Percentiles rank a stretch among this genome's conserved stretches.
phyloP scores from a whole-genome alignment of 2,329 filamentous ascomycete genomes.

The Teratosphaeria nubilosa region DNA sequence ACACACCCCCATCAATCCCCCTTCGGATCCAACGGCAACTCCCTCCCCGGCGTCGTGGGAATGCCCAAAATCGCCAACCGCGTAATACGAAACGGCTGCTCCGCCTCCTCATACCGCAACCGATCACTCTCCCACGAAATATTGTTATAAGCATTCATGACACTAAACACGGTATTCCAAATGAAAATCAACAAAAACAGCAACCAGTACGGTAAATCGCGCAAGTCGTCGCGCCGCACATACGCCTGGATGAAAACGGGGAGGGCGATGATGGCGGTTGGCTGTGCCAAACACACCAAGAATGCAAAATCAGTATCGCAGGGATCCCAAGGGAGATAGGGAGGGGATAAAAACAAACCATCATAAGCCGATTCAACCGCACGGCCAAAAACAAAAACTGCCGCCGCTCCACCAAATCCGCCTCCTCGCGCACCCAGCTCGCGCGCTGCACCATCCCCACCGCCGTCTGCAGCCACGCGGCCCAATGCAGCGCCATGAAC shows the following conservation, averaged over 20 bases:
- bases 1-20: background rate
- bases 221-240: slow-evolving; percentile 13
- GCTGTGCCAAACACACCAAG: no score
- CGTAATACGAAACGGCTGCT: slow-evolving; percentile 16
- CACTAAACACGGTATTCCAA: slow-evolving; percentile 23
- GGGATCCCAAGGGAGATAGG: background rate
- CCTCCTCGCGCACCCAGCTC: slow-evolving; percentile 25
- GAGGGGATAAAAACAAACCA: slow-evolving; percentile 14
- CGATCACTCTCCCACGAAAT: slow-evolving; percentile 24
- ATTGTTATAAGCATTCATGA: slow-evolving; percentile 30
- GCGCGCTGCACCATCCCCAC: slow-evolving; percentile 23
- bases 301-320: no score
- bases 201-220: slow-evolving; percentile 25
- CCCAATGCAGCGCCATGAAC: slow-evolving; percentile 22
- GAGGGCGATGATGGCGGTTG: slow-evolving; percentile 21
- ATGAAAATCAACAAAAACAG: slow-evolving; percentile 26
- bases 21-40: slow-evolving; percentile 1
- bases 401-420: slow-evolving; percentile 20
- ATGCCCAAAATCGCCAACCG: slow-evolving; percentile 21
- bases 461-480: slow-evolving; percentile 25
- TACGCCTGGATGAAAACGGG: slow-evolving; percentile 25
- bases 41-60: slow-evolving; percentile 4
- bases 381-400: slow-evolving; percentile 24
- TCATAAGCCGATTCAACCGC: slow-evolving; percentile 21
- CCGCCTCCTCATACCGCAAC: slow-evolving; percentile 21